Base-by-base conservation (phyloP, 495 filamentous ascomycete genomes). In the Durotheca rogersii region DNA sequence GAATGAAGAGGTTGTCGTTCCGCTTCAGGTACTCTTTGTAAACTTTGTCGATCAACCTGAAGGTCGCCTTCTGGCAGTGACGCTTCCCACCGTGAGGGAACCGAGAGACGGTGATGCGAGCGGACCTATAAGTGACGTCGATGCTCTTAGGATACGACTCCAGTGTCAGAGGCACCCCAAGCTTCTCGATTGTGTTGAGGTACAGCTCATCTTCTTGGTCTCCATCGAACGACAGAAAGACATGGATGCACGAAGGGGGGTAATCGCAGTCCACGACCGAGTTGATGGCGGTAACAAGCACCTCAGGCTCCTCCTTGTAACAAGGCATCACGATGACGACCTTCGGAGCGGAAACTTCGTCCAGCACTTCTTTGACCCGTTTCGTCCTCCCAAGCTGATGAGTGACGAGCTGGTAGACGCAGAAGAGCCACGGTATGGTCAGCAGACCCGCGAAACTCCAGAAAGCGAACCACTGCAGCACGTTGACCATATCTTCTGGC, bases 291-390 rank as follows among this genome's bases (percentile, higher is more conserved):
- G 88, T 87, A 40, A 97, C 74, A 51, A 97, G 71, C n/a, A 94
- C 74, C 0, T 85, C 85, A 2, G 91, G 87, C 6, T 88, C 83
- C 67, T 98, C 93, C 65, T 95, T 95, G 71, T 95, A 97, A 58
- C 90, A 93, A 2, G 93, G 93, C 90, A 98, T 96, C 33, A 97
- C 86, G 44, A 97, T 89, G 32, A 97, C 91, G 5, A 94, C 89
- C 67, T 97, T 98, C 0, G 93, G 93, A 1, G 93, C 92, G 6
- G 85, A 87, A 0, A 76, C 70, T 58, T 95, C 89, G 64, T 96
- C 88, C 38, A 97, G 72, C 0, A 88, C 83, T 37, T 87, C 77
- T 63, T 96, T 91, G 58, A 96, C 87, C 25, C 84, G 80, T 57
- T 88, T 88, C 18, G 74, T 86, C 39, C 89, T 81, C 29, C 93